A percentile compares a stretch with the other conserved stretches of the same genome.
phyloP scores from a whole-genome alignment of 1,284 basidiomycete species.

The Trichosporon sp. region DNA sequence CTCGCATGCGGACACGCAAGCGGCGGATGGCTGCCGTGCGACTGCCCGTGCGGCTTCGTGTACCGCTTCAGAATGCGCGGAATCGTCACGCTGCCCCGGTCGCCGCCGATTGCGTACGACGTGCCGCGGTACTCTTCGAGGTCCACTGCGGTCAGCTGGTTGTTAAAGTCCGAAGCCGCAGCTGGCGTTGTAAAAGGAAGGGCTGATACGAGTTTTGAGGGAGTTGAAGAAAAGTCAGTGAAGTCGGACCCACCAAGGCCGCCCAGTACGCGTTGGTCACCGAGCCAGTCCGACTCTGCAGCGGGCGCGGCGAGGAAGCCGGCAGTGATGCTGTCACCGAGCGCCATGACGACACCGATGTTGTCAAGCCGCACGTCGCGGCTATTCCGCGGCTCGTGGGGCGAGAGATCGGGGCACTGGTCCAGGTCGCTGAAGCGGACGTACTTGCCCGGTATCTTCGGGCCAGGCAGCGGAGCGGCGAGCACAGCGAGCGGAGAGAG shows the following conservation, averaged over 20 bases:
- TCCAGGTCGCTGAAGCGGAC: not conserved
- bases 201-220: no score
- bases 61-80: conserved; percentile 38
- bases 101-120: conserved; percentile 47
- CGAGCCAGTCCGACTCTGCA: conserved; percentile 10
- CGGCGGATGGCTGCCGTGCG: conserved; percentile 30
- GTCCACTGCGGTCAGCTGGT: conserved; percentile 12
- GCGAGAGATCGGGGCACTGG: not conserved
- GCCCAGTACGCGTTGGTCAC: not conserved
- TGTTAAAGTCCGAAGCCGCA: no score
- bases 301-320: conserved; percentile 35
- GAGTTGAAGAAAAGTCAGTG: not conserved
- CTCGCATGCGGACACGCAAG: conserved; percentile 23
- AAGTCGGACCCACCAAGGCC: not conserved
- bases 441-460: not conserved
- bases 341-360: conserved; percentile 45
- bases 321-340: conserved; percentile 50
- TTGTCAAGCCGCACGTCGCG: conserved; percentile 41
- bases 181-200: no score
- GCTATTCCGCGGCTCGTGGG: not conserved
- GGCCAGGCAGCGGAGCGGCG: not conserved
- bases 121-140: conserved; percentile 46
- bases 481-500: not conserved
- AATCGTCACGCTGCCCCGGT: conserved; percentile 42
- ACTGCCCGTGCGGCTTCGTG: conserved; percentile 25